Base-by-base conservation (phyloP, 2,329 filamentous ascomycete genomes). In the Apiospora aurea region DNA sequence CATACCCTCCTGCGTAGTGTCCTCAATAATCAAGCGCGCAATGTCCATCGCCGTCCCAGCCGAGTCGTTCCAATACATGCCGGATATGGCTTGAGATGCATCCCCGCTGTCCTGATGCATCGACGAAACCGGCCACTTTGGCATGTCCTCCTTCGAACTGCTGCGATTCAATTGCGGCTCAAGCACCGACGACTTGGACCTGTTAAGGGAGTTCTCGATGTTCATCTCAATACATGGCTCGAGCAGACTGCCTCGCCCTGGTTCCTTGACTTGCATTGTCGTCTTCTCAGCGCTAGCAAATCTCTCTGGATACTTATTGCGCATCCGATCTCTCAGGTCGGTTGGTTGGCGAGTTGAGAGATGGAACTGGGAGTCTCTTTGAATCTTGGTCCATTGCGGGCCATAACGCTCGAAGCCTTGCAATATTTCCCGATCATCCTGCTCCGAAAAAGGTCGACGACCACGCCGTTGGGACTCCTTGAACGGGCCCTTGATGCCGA, bases 301-400 rank as follows among this genome's bases (percentile, higher is more conserved):
- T 44, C 88, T 86, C 18, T 86, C 86, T 3, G 89, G 88, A 75
- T 90, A 90, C 75, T 90, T 91, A 80, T 92, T 92, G 61, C 90
- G 86, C 44, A 91, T 85, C 29, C 90, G 85, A 74, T 92, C 90
- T 73, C 90, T 84, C 69, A 92, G 79, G 76, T 92, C 90, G 0
- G 90, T 92, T 0, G 90, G 89, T 74, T 90, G 88, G 64, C 90
- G 83, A 72, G 79, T 87, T 5, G 87, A 85, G n/a, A 92, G 81
- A 72, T 89, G 83, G 79, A 89, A 91, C 41, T 83, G 83, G 18
- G 86, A 80, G 73, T 92, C 89, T 47, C 89, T 85, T 77, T 91
- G 89, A 26, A 92, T 92, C 78, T 87, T 89, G 69, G 89, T 91
- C 90, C 90, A 92, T 11, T 89, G 86, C 11, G 90, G 88, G 0